Base-by-base conservation (phyloP, 2,329 filamentous ascomycete genomes). In the Colletotrichum higginsianum region DNA sequence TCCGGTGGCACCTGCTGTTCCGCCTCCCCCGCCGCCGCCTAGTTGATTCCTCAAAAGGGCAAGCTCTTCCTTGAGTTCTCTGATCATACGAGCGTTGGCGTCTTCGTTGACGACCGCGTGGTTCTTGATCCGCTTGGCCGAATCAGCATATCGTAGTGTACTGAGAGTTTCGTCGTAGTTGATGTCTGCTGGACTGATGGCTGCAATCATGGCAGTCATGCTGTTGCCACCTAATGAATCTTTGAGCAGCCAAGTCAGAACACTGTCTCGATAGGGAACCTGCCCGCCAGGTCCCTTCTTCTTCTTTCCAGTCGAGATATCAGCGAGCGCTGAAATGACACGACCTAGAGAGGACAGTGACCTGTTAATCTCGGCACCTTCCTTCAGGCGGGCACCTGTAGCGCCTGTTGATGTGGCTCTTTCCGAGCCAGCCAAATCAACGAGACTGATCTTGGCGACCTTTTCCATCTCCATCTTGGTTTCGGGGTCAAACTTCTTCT, bases 171-270 rank as follows among this genome's bases (percentile, higher is more conserved):
- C 96, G 75, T 99, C 96, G 79, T 97, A 98, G 83, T 99, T 99
- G 85, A 98, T 98, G 82, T 99, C 96, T 66, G 96, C 96, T 4
- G 96, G 96, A 78, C 95, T 98, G 79, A 99, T 98, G 63, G 96
- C 96, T 61, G 96, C 97, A 86, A 99, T 99, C 97, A 99, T 99
- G 71, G 96, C 96, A 30, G 96, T 99, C 94, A 98, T 96, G 81
- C 96, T 98, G 87, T 99, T 99, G 78, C 96, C 96, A 80, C 96
- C 96, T 7, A 99, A 84, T 4, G 96, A 98, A 81, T 99, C 97
- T 80, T 99, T 99, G 75, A 99, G 84, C 55, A 99, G 85, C 96
- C 96, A 99, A 1, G 96, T 99, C 75, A 99, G 84, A 61, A 99
- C 91, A 79, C 94, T 98, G 85, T 99, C 97, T 88, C 96, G 93